Base-by-base conservation (phyloP, 805 yeast genomes). In the Lachancea meyersii region DNA sequence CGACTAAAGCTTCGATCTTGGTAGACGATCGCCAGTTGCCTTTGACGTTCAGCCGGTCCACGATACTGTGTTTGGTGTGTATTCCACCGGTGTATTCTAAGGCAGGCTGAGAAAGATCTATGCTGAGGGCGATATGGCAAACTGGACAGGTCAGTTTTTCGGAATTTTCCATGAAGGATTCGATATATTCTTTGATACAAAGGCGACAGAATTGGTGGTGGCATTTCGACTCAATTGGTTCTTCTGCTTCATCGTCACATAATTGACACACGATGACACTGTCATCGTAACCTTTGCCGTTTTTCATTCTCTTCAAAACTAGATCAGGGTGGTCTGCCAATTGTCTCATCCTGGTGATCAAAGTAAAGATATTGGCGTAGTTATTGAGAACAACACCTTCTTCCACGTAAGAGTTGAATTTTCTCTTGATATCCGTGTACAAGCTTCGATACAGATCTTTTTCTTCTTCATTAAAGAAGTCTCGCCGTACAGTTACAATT, bases 221-320 rank as follows among this genome's bases (percentile, higher is more conserved):
- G 62, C 99, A 93, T 58, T 83, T 86, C 2, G 96, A 83, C 61
- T 85, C 89, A 36, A 93, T 88, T 0, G 98, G 95, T 47, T 93
- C 99, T 63, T 93, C 97, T 0, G 97, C 97, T 63, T 89, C 97
- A 58, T 93, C 99, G 52, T 89, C 97, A 65, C 99, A 93, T 19
- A 93, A 60, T 51, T 86, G 94, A 59, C 99, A 93, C 32, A 93
- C 82, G 9, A 88, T 76, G 5, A 68, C 67, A 31, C 75, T 76
- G 22, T 54, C 55, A 1, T 69, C 47, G 20, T 50, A 46, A n/a
- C 54, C 62, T 47, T 63, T 50, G 52, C 63, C 51, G 54, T 65
- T 60, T 18, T 61, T 50, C 23, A 80, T 73, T 40, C 89, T 71
- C 51, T 88, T 80, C 58, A 93, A 69, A 1, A 93, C 97, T 48